phyloP scores from a whole-genome alignment of 1,139 yeast species.

The Saccharomycopsis hybrid region DNA sequence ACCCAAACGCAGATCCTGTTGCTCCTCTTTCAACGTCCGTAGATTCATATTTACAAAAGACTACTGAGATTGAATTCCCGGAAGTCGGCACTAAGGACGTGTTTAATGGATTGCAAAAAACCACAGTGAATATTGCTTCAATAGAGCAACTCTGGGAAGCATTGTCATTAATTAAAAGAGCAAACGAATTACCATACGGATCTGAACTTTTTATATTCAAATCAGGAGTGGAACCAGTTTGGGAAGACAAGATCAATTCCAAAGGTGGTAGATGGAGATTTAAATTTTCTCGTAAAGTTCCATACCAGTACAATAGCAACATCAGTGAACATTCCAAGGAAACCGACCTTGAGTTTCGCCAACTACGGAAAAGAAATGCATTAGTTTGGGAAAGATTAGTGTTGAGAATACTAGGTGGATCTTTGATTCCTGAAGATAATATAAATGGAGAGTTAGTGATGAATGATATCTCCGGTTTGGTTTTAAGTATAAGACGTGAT shows the following conservation, averaged over 20 bases:
- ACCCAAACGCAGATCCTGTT: too few species aligned
- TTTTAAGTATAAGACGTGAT: slow-evolving; percentile 43
- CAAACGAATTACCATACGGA: slow-evolving; percentile 39
- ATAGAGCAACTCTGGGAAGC: slow-evolving; percentile 20
- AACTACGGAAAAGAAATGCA: slow-evolving; percentile 34
- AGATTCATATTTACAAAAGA: slow-evolving; percentile 12
- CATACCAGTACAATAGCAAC: neutral
- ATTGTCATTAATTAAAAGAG: slow-evolving; percentile 27
- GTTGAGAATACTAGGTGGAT: slow-evolving; percentile 40
- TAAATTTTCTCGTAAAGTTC: slow-evolving; percentile 33
- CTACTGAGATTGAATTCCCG: slow-evolving; percentile 18
- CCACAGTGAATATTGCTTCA: slow-evolving; percentile 9
- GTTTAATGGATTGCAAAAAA: slow-evolving; percentile 5
- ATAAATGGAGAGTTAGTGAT: slow-evolving; percentile 26
- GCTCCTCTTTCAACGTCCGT: slow-evolving; percentile 2
- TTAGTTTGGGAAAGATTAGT: slow-evolving; percentile 50
- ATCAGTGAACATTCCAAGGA: neutral
- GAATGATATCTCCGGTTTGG: slow-evolving; percentile 47
- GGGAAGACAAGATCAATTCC: slow-evolving; percentile 53
- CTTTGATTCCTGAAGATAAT: slow-evolving; percentile 37
- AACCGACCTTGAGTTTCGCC: slow-evolving; percentile 14
- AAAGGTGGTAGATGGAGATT: slow-evolving; percentile 55
- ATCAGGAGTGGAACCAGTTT: slow-evolving; percentile 49
- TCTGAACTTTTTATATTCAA: slow-evolving; percentile 48
- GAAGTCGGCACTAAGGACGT: slow-evolving; percentile 11